phyloP scores from a whole-genome alignment of 257 asterid genomes.

The Nicotiana obtusifolia region DNA sequence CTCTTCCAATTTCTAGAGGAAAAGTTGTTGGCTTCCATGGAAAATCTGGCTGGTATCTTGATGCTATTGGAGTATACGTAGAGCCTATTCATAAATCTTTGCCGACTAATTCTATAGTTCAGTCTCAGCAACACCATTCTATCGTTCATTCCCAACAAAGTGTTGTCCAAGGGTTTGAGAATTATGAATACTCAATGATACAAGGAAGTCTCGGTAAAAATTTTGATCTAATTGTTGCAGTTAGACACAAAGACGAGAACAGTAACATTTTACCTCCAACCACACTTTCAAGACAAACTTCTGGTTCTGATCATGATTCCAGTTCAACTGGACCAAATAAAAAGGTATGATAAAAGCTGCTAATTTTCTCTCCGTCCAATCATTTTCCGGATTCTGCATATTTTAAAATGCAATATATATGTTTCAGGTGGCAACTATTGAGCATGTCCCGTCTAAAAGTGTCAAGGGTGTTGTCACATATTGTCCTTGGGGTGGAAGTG shows the following conservation, averaged over 20 bases:
- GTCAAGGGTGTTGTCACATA: conserved; percentile 39
- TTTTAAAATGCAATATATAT: not conserved
- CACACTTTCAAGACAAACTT: conserved; percentile 13
- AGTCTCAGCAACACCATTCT: conserved; percentile 16
- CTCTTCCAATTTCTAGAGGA: conserved; percentile 40
- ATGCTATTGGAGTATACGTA: conserved; percentile 59
- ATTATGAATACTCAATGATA: conserved; percentile 43
- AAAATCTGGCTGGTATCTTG: conserved; percentile 57
- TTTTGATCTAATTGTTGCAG: conserved; percentile 57
- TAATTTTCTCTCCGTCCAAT: not conserved
- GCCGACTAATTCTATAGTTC: conserved; percentile 19
- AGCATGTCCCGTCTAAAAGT: conserved; percentile 36
- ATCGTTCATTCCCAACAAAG: conserved; percentile 26
- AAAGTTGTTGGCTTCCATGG: conserved; percentile 79
- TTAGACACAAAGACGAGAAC: conserved; percentile 38
- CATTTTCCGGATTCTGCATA: not conserved
- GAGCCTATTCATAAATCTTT: conserved; percentile 35
- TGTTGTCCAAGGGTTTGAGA: conserved; percentile 22
- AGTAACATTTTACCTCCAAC: conserved; percentile 11
- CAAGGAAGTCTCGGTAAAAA: conserved; percentile 53
- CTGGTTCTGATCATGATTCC: conserved; percentile 22
- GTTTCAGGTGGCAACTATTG: conserved; percentile 31
- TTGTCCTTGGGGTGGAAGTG: conserved; percentile 81
- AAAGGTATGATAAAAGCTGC: conserved; percentile 18
- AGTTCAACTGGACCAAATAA: conserved; percentile 26